Percentiles rank a stretch among this genome's conserved stretches.
Evolutionary conservation across 2,329 filamentous ascomycete genomes (phyloP).

Genomic region (Juglanconis oblonga): DNA sequence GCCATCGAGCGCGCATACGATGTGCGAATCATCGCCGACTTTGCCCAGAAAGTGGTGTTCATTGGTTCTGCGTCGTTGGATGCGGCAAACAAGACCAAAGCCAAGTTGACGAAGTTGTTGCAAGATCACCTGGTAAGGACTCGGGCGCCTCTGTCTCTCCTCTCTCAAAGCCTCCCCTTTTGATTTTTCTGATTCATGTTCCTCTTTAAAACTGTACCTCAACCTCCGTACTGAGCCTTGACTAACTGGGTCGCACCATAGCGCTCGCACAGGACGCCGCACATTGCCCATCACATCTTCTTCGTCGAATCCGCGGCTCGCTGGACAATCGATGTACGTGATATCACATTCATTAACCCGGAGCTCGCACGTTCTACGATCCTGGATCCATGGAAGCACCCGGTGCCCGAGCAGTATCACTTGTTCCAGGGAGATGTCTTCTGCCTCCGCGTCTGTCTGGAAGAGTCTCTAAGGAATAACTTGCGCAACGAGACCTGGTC

Average conservation of each 20-base stretch:
- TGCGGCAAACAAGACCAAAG: not conserved
- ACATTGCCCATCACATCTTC: not conserved
- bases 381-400: constrained; percentile 24
- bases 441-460: constrained; percentile 27
- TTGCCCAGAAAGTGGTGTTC: constrained; percentile 6
- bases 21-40: not conserved
- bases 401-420: constrained; percentile 14
- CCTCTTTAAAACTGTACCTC: not conserved
- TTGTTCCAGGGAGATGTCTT: constrained; percentile 21
- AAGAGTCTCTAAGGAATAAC: constrained; percentile 10
- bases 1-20: not conserved
- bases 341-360: constrained; percentile 27
- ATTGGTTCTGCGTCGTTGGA: not conserved
- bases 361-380: constrained; percentile 26
- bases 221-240: not conserved
- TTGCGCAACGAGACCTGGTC: constrained; percentile 5
- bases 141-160: too few relatives aligned
- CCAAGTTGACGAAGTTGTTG: not conserved
- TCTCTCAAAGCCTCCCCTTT: not conserved
- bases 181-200: not conserved
- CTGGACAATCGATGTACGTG: constrained; percentile 25
- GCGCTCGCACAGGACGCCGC: not conserved
- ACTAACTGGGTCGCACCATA: not conserved
- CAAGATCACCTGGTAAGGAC: not conserved
- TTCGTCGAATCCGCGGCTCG: not conserved